A percentile compares a stretch with the other conserved stretches of the same genome.
Evolutionary conservation across 768 basidiomycete species (phyloP).

Genomic region (Flagelloscypha sp.): DNA sequence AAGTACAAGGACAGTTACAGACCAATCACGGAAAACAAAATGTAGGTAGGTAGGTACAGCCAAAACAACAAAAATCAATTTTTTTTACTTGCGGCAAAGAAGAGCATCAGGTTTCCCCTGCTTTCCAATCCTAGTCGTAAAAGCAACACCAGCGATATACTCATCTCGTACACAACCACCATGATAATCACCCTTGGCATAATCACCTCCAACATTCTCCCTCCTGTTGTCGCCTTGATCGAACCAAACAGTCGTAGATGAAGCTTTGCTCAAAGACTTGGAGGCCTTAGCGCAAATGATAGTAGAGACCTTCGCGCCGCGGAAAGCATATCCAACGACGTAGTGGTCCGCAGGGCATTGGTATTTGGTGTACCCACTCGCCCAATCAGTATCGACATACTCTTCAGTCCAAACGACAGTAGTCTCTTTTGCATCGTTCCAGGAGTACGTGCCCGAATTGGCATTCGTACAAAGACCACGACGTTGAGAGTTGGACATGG

Average conservation of each 20-base stretch:
- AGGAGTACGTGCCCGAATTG: constrained; percentile 5
- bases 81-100: constrained; percentile 3
- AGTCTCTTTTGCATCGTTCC: constrained; percentile 2
- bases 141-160: constrained; percentile 11
- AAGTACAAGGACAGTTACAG: too few relatives aligned
- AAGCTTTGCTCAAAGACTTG: constrained; percentile 4
- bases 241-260: constrained; percentile 15
- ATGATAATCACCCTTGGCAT: constrained; percentile 6
- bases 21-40: too few relatives aligned
- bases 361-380: constrained; percentile 11
- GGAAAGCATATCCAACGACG: constrained; percentile 9
- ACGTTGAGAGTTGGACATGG: constrained; percentile 7
- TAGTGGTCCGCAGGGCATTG: constrained; percentile 7
- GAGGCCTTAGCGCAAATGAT: constrained; percentile 8
- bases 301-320: constrained; percentile 9
- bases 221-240: constrained; percentile 9
- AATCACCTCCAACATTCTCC: constrained; percentile 9
- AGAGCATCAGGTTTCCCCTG: constrained; percentile 8
- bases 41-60: too few relatives aligned
- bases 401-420: constrained; percentile 9
- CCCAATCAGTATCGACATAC: constrained; percentile 11
- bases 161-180: constrained; percentile 8
- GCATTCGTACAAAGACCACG: constrained; percentile 12
- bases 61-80: too few relatives aligned
- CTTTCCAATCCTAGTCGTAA: constrained; percentile 5